Evolutionary conservation across 495 filamentous ascomycete species (phyloP).

Genomic region (Astrocystis sublimbata): DNA sequence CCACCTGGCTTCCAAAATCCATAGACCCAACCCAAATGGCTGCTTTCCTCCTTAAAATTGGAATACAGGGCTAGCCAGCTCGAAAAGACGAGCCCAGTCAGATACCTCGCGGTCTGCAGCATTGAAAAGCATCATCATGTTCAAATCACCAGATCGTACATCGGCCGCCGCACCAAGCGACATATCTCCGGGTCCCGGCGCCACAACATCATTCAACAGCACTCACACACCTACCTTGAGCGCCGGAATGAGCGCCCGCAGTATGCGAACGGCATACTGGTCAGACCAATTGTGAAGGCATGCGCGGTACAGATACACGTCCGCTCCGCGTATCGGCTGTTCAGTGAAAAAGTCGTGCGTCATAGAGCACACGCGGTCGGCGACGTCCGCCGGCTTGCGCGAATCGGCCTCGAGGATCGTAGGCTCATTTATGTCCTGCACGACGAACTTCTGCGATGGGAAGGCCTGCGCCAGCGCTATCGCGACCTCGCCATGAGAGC

Average conservation of each 20-base stretch:
- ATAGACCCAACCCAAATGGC: constrained; percentile 16
- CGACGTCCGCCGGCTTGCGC: constrained; percentile 32
- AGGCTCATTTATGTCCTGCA: constrained; percentile 20
- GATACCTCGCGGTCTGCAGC: constrained; percentile 49
- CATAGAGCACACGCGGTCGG: constrained; percentile 34
- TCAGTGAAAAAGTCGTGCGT: constrained; percentile 48
- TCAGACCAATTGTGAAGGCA: constrained; percentile 49
- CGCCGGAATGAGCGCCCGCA: constrained; percentile 43
- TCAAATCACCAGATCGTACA: constrained; percentile 40
- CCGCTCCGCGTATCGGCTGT: constrained; percentile 35
- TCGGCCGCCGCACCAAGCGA: constrained; percentile 5
- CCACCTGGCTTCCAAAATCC: constrained; percentile 22
- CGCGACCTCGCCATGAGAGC: constrained; percentile 41
- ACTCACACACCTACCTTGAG: constrained; percentile 42
- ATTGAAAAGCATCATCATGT: constrained; percentile 54
- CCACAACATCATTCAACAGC: constrained; percentile 40
- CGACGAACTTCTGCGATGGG: constrained; percentile 44
- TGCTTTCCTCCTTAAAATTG: constrained; percentile 33
- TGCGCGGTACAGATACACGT: constrained; percentile 43
- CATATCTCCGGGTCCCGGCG: constrained; percentile 30
- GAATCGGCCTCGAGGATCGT: constrained; percentile 29
- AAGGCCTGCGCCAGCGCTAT: constrained; percentile 39
- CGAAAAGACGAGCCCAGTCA: constrained; percentile 51
- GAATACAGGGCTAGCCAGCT: constrained; percentile 40
- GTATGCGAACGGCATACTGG: constrained; percentile 44